Evolutionary conservation across 2,329 filamentous ascomycete species (phyloP), one percentile per base, ranked within the genome.

Genomic region (Pseudogymnoascus sp.): DNA sequence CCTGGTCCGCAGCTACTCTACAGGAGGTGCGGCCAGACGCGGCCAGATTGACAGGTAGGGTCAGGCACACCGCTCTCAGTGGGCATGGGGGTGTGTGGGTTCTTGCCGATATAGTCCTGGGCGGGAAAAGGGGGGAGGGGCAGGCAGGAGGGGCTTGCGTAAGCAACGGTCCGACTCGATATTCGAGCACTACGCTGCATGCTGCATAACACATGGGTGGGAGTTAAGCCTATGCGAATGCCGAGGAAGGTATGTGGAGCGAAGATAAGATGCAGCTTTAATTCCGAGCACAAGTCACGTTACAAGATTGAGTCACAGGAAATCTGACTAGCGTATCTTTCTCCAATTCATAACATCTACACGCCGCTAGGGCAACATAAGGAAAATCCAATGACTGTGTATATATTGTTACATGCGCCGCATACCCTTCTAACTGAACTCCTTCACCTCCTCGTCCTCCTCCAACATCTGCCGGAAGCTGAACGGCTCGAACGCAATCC

Each of bases 401-500:
- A 54, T 54, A 54, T 54, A 54, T 54, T 54, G 47, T 54, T 54
- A 54, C 47, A 54, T 54, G 47, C 15, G 47, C 47, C 47, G 29
- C 9, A 15, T 15, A 54, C 7, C 10, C 47, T 10, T 41, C 67
- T 69, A 72, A 36, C 62, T 67, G 58, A 76, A 84, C 65, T 83
- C 80, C 68, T 79, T 82, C 68, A 83, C 71, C 61, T 82, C 79
- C 65, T 85, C 83, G 63, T 94, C 90, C 73, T 96, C 92, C 75
- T 96, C 92, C 67, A 97, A 76, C 72, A 96, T 77, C 36, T 84
- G 80, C 77, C 87, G 85, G 75, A 97, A 97, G 65, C 89, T 94
- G 73, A 97, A 96, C 4, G 92, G 92, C 71, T 87, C 81, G 75
- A 97, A 97, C 1, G 91, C 81, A 75, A 92, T 85, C 60, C 92